Evolutionary conservation across 225 moss, liverwort and hornwort species (phyloP), one percentile per base, ranked within the genome.

Genomic region (Ulota crispa): DNA sequence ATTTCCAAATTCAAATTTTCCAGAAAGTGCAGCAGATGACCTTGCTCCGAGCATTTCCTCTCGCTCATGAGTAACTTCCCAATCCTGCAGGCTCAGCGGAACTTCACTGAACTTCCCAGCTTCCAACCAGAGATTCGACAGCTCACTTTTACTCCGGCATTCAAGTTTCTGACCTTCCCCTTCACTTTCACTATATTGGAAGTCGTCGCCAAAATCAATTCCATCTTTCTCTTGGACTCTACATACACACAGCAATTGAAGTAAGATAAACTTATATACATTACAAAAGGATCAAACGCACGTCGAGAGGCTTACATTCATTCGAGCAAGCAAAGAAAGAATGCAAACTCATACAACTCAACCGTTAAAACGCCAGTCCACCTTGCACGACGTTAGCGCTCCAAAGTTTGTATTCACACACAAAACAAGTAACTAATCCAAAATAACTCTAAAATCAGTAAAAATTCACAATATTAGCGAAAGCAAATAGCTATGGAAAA

Each of bases 31-130:
- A 85, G 87, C 83, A 82, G 83, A 85, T 37, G 81, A 64, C 79
- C 81, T 79, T 43, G 79, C 78, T 53, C 81, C 81, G 24, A 89
- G 87, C 87, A 77, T 74, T 68, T 83, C 85, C 79, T 95, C 95
- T 68, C 92, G 91, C 78, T 87, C 75, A 61, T 93, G 92, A 67
- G 88, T 91, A 64, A 86, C 80, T 85, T 93, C 95, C 95, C 95
- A 95, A 45, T 87, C 83, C 73, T 84, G 89, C 73, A 87, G 70
- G 56, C 36, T 81, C 74, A 89, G 80, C 79, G 83, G 83, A 64
- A 72, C 71, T 79, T 88, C 88, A 41, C 78, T 74, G 13, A 60
- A 77, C 2, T 52, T 88, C 83, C 95, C 95, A 79, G 85, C 93
- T 9, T 82, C 84, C 73, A 95, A 78, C 95, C 95, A 93, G 32